Evolutionary conservation across 129 eudicot genomes (phyloP), one percentile per base, ranked within the genome.

Genomic region (Artemisia annua): DNA sequence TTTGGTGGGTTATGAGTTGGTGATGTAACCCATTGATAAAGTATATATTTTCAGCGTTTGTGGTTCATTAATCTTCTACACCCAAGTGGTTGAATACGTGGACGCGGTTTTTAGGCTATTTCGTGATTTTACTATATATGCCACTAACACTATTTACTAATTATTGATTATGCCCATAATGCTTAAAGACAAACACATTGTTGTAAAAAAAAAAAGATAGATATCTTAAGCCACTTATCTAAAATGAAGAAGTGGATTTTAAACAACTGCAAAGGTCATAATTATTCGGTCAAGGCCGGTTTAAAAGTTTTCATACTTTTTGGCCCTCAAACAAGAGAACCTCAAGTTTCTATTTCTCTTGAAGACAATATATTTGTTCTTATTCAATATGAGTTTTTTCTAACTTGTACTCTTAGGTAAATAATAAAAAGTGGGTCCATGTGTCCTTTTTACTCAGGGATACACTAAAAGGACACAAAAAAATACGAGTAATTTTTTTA

Each of bases 11-110:
- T 63, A 72, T 35, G 66, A 63, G 59, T 53, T 3, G 76, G 61
- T 78, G 82, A 78, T 65, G 82, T 78, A 71, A 78, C 68, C 68
- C 73, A 78, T 56, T 55, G 24, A 30, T 20, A 75, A 67, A 75
- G n/a, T n/a, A 44, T 57, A 75, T 67, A 35, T 24, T 57, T 67
- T 48, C 48, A 55, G n/a, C 39, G 51, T 67, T 57, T 57, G 80
- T 67, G 80, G 80, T 60, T 58, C 52, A 67, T 16, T 67, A 55
- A 46, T 76, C 75, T 60, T 48, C 43, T 67, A 58, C 74, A 54
- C 19, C 54, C 56, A 55, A 64, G 72, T 74, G 71, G 71, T 74
- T 74, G 44, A 43, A 57, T 71, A 71, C 75, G 75, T 71, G 75
- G 75, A 71, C 43, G 69, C 32, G 12, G 53, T 60, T 32, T 55